A percentile compares a stretch with the other conserved stretches of the same genome.
Conservation (phyloP, 78 protist genomes). For the Neovahlkampfia damariscottae region DNA sequence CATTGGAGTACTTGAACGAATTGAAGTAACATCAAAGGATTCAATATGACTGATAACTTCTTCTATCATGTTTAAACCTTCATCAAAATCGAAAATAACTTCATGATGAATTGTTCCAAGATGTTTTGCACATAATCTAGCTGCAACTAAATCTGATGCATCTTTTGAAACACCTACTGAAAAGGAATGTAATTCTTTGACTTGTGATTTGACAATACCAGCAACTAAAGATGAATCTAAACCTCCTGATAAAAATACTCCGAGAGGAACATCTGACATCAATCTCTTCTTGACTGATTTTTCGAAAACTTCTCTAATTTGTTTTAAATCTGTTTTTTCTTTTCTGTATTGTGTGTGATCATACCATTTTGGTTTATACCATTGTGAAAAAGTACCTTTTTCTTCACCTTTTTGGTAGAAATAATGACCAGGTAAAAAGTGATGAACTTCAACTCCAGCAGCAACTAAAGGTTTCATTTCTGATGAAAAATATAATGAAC, state of each 20-base stretch:
- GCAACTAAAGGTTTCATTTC: constrained; percentile 68
- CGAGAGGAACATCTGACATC: constrained; percentile 76
- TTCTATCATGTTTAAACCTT: constrained; percentile 61
- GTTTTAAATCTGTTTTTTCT: constrained; percentile 1
- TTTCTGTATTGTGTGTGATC: neutral
- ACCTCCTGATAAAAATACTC: constrained; percentile 81
- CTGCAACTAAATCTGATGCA: constrained; percentile 72
- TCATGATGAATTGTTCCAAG: constrained; percentile 64
- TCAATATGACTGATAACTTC: constrained; percentile 71
- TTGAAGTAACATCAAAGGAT: constrained; percentile 77
- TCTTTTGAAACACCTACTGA: too few relatives aligned
- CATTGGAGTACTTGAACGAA: constrained; percentile 81
- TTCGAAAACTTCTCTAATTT: constrained; percentile 41
- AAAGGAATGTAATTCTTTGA: constrained; percentile 23
- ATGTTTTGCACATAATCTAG: constrained; percentile 53
- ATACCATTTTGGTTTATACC: neutral
- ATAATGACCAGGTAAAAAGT: constrained; percentile 74
- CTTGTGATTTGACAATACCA: constrained; percentile 59
- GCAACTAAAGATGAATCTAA: constrained; percentile 74
- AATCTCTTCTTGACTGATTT: constrained; percentile 49
- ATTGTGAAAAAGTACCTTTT: neutral
- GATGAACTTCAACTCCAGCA: constrained; percentile 46
- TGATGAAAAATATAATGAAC: constrained; percentile 57
- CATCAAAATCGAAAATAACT: constrained; percentile 57
- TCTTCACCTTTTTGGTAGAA: neutral